Evolutionary conservation across 352 stramenopile species (phyloP).

Genomic region (Globisporangium perplexum): DNA sequence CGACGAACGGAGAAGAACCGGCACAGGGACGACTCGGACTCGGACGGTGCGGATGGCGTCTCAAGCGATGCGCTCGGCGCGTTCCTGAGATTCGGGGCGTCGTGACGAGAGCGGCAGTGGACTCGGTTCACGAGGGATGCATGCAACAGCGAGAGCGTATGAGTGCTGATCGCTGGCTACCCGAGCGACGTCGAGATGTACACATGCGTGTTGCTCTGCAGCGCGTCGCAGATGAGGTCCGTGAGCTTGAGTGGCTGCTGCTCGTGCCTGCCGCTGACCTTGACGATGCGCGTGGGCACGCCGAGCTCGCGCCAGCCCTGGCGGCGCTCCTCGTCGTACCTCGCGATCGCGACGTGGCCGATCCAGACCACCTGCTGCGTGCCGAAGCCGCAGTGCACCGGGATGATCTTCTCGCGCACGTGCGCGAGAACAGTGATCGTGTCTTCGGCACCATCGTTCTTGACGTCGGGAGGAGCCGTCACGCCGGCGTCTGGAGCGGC

Average conservation of each 20-base stretch:
- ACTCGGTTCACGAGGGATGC: no score
- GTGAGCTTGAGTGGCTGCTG: constrained; percentile 35
- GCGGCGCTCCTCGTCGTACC: constrained; percentile 42
- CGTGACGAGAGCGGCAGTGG: no score
- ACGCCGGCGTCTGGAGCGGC: background rate
- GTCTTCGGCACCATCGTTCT: constrained; percentile 47
- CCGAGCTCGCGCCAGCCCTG: constrained; percentile 52
- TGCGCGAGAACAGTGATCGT: constrained; percentile 60
- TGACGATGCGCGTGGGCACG: constrained; percentile 33
- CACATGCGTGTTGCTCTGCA: constrained; percentile 50
- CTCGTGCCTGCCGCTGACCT: constrained; percentile 25
- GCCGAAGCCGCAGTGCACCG: constrained; percentile 60
- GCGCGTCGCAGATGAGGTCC: constrained; percentile 65
- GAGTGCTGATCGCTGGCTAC: constrained; percentile 8
- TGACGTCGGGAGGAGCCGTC: background rate
- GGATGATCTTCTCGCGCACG: constrained; percentile 66
- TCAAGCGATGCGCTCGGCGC: constrained; percentile 7
- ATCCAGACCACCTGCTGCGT: constrained; percentile 73
- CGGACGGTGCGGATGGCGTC: background rate
- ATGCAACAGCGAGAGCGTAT: no score
- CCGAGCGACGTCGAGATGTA: constrained; percentile 55
- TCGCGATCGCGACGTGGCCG: constrained; percentile 62
- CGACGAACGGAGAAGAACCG: background rate
- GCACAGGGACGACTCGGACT: background rate
- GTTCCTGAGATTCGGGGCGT: constrained; percentile 6